A percentile compares a stretch with the other conserved stretches of the same genome.
These are phyloP conservation scores for Coprinopsis strossmayeri DNA, from an alignment of 768 basidiomycete species.

Conservation along the genomic window DNA sequence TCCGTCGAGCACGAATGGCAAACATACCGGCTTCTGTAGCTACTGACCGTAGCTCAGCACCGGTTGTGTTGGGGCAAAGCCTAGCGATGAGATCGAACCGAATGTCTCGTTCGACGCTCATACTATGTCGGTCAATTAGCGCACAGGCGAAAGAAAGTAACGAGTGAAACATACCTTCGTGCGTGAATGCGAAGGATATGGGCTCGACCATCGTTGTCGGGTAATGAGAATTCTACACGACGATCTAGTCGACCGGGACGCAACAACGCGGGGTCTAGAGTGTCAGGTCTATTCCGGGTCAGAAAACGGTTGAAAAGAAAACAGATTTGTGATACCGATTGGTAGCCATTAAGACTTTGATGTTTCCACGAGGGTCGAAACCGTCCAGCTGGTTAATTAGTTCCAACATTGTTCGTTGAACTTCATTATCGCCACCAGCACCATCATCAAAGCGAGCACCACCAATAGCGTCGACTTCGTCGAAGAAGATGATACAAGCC, in stretches of 20 bases:
- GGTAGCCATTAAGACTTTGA: conserved; percentile 99
- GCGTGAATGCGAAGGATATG: conserved; percentile 97
- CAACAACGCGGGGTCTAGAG: conserved; percentile 92
- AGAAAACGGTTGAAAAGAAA: neutral
- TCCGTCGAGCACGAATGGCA: conserved; percentile 92
- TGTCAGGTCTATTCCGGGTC: conserved; percentile 69
- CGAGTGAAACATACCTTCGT: conserved; percentile 52
- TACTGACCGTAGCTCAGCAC: conserved; percentile 95
- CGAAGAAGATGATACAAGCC: conserved; percentile 99
- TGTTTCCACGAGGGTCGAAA: conserved; percentile 98
- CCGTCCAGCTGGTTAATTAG: conserved; percentile 98
- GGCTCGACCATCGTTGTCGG: conserved; percentile 93
- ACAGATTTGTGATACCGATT: conserved; percentile 70
- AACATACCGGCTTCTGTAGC: conserved; percentile 99
- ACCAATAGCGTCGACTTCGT: conserved; percentile 97
- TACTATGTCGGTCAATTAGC: conserved; percentile 40
- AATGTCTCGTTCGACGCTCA: conserved; percentile 96
- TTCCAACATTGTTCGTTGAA: conserved; percentile 98
- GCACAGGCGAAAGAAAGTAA: conserved; percentile 10
- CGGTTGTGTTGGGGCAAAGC: conserved; percentile 95
- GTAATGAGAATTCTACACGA: conserved; percentile 93
- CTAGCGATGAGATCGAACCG: conserved; percentile 97
- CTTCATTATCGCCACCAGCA: conserved; percentile 98
- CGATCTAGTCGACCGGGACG: conserved; percentile 95
- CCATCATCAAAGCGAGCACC: conserved; percentile 98